Base-by-base conservation (phyloP, 1,284 basidiomycete species). In the Leccinum pachyderme region DNA sequence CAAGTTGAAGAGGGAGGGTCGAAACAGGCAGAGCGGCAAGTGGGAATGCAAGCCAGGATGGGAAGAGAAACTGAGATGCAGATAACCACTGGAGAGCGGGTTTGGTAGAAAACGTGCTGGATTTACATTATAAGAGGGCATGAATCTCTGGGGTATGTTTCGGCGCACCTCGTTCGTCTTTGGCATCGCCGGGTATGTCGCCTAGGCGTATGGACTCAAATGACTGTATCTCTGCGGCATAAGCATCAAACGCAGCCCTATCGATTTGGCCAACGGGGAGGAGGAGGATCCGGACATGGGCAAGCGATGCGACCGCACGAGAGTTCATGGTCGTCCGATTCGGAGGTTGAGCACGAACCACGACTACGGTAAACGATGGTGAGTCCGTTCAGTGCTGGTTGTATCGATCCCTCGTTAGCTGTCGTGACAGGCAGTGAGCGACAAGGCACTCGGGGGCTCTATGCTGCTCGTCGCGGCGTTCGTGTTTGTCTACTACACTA, bases 401-500 rank as follows among this genome's bases (percentile, higher is more conserved):
- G 45, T 53, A 32, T 24, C 33, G 43, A 11, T 39, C 31, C 49
- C 25, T 37, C 37, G 49, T 53, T 4, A 64, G 49, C 56, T 50
- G 59, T 60, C 51, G 31, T 48, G 25, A 37, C 63, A 95, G 94
- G 87, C 83, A 31, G 70, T 82, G 56, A 91, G 86, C 59, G 94
- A 96, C 73, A 94, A 90, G 75, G 74, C 81, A 47, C 75, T 94
- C 22, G 94, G 94, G 54, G 83, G 87, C 48, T 66, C 76, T 28
- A 91, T 95, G 89, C 83, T 97, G 67, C 75, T 90, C 61, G 78
- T 82, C 59, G 90, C 93, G 29, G 81, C 82, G 4, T 73, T 85
- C 54, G 84, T 92, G 45, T 96, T 96, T 74, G 74, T 81, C 22
- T 97, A 97, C 72, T 98, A 97, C 73, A 95, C 93, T 4, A 80